phyloP scores from a whole-genome alignment of 139 green algal genomes.

The Tetraselmis striata region DNA sequence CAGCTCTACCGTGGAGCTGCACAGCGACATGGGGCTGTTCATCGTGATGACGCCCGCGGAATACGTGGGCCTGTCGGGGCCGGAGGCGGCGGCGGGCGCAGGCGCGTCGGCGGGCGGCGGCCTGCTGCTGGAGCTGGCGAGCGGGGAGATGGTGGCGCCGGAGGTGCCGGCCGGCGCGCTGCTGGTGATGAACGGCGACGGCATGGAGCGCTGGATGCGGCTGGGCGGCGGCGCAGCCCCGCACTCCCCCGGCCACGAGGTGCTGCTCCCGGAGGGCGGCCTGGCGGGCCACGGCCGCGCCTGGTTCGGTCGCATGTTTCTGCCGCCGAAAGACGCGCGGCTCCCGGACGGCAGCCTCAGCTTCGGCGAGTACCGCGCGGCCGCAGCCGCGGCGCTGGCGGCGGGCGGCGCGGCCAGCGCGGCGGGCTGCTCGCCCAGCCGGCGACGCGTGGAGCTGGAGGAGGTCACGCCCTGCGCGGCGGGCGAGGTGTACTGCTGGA shows the following conservation, averaged over 20 bases:
- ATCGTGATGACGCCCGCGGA: conserved; percentile 25
- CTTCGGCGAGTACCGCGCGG: conserved; percentile 21
- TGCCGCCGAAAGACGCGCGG: conserved; percentile 5
- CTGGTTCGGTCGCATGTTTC: conserved; percentile 32
- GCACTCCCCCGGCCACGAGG: conserved; percentile 15
- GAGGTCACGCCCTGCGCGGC: conserved; percentile 13
- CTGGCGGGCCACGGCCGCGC: conserved; percentile 5
- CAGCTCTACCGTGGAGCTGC: too few species aligned
- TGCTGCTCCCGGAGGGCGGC: conserved; percentile 7
- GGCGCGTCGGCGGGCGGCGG: background rate
- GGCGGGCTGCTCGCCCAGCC: conserved; percentile 9
- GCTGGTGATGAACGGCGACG: conserved; percentile 34
- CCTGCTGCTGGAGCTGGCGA: conserved; percentile 10
- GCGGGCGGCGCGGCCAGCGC: conserved; percentile 2
- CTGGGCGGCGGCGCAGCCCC: background rate
- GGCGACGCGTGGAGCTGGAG: conserved; percentile 4
- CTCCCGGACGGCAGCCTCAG: background rate
- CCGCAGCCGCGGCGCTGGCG: conserved; percentile 9
- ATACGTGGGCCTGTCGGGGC: conserved; percentile 9
- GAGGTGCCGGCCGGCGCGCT: conserved; percentile 9
- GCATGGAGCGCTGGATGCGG: conserved; percentile 13
- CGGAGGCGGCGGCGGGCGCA: too few species aligned
- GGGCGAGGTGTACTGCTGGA: conserved; percentile 30
- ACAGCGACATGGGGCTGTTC: conserved; percentile 28
- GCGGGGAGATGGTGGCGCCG: conserved; percentile 14